Conservation (phyloP, 1,284 basidiomycete species). For the Austropuccinia psidii region DNA sequence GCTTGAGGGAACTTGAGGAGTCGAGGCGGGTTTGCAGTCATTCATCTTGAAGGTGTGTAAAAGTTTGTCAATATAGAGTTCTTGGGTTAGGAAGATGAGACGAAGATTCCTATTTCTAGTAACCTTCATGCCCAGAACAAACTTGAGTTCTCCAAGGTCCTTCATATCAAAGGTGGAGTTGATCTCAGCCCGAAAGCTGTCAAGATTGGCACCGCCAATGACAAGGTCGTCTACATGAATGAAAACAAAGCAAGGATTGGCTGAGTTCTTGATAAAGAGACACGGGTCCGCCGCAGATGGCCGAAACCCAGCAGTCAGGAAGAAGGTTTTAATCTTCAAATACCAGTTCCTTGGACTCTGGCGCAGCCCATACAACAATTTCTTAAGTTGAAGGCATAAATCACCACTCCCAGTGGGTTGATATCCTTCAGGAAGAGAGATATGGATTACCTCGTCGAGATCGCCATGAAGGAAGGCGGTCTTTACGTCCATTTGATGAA, state of each 20-base stretch:
- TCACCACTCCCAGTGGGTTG: too few relatives aligned
- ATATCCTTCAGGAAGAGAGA: too few relatives aligned
- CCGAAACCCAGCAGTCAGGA: background rate
- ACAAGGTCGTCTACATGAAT: conserved; percentile 2
- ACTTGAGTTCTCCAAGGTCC: background rate
- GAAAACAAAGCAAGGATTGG: background rate
- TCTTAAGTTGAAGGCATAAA: background rate
- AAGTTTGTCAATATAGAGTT: too few relatives aligned
- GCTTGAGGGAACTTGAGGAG: too few relatives aligned
- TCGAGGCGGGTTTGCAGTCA: too few relatives aligned
- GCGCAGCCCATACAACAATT: background rate
- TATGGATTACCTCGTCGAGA: too few relatives aligned
- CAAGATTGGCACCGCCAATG: background rate
- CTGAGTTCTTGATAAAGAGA: background rate
- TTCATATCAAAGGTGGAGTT: background rate
- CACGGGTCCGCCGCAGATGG: background rate
- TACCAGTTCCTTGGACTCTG: background rate
- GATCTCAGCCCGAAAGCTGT: background rate
- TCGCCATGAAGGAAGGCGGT: too few relatives aligned
- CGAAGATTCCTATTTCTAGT: background rate
- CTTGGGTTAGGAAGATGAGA: background rate
- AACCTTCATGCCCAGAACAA: background rate
- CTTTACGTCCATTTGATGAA: too few relatives aligned
- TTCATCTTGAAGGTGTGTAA: too few relatives aligned
- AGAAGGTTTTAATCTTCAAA: background rate